phyloP scores from a whole-genome alignment of 345 rosid genomes.

The Hevea brasiliensis region DNA sequence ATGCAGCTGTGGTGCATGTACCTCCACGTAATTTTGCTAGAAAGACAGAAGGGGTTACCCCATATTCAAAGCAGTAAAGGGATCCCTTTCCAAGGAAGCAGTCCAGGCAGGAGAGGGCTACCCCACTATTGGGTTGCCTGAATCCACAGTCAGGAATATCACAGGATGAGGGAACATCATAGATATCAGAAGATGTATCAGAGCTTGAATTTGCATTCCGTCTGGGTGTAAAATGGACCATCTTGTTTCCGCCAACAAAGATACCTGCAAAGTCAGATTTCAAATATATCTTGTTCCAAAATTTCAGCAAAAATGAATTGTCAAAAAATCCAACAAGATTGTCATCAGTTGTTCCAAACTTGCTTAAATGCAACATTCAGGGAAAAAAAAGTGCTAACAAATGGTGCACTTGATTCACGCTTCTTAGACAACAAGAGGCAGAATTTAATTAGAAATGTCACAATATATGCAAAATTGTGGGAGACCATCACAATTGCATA shows the following conservation, averaged over 20 bases:
- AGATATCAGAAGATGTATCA: conserved; percentile 39
- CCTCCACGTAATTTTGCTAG: conserved; percentile 82
- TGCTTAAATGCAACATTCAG: neutral
- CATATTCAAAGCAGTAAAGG: conserved; percentile 75
- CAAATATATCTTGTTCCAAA: neutral
- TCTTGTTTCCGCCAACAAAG: conserved; percentile 97
- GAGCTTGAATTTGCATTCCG: conserved; percentile 37
- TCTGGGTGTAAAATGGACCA: conserved; percentile 91
- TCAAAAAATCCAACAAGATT: neutral
- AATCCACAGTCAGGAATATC: conserved; percentile 89
- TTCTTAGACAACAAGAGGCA: neutral
- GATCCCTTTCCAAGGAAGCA: conserved; percentile 82
- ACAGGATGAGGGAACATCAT: conserved; percentile 54
- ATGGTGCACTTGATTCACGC: neutral
- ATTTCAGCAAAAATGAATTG: neutral
- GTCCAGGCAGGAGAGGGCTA: conserved; percentile 82
- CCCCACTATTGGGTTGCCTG: conserved; percentile 75
- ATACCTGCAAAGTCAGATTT: conserved; percentile 49
- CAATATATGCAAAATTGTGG: neutral
- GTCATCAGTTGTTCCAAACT: neutral
- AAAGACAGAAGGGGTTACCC: conserved; percentile 65
- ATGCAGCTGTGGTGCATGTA: conserved; percentile 80
- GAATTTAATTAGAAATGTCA: neutral
- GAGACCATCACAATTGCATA: neutral
- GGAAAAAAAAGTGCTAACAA: neutral